Conservation (phyloP, 495 filamentous ascomycete genomes). For the Sporormia fimetaria region DNA sequence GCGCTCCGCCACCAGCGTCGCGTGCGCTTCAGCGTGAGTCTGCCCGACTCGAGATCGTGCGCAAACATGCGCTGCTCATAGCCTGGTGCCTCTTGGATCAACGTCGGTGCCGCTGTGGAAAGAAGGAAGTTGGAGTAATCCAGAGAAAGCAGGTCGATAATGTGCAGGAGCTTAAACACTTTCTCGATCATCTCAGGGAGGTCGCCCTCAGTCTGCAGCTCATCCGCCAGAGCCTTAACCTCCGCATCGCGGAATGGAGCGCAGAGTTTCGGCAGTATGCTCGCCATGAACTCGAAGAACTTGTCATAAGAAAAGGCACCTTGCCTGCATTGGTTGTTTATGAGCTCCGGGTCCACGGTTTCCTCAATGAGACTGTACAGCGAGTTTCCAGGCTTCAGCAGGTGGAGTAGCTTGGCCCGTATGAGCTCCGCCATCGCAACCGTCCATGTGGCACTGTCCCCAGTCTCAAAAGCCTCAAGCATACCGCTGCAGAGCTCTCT, state of each 20-base stretch:
- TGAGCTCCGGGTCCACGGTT: conserved; percentile 66
- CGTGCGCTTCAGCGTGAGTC: conserved; percentile 49
- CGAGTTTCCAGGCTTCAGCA: conserved; percentile 66
- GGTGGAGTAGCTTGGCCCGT: conserved; percentile 66
- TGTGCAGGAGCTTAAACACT: conserved; percentile 67
- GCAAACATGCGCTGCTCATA: conserved; percentile 76
- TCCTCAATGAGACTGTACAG: conserved; percentile 78
- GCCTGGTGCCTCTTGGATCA: conserved; percentile 65
- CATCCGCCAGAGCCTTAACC: conserved; percentile 65
- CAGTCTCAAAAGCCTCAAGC: conserved; percentile 58
- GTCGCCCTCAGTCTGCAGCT: conserved; percentile 41
- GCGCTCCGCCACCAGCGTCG: conserved; percentile 62
- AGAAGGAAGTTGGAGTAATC: conserved; percentile 94
- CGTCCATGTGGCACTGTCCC: conserved; percentile 63
- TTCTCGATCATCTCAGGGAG: conserved; percentile 74
- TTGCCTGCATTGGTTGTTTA: conserved; percentile 61
- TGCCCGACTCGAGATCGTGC: conserved; percentile 51
- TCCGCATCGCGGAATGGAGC: conserved; percentile 80
- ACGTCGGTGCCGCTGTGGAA: conserved; percentile 62
- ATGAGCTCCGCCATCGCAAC: conserved; percentile 78
- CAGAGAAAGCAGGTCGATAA: conserved; percentile 83
- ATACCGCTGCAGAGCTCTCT: conserved; percentile 65
- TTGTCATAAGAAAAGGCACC: conserved; percentile 87
- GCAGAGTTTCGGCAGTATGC: conserved; percentile 84
- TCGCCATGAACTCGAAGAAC: conserved; percentile 84